These are phyloP conservation scores for Arthrobotrys iridis DNA, from an alignment of 2,329 filamentous ascomycete genomes.

Conservation along the genomic window DNA sequence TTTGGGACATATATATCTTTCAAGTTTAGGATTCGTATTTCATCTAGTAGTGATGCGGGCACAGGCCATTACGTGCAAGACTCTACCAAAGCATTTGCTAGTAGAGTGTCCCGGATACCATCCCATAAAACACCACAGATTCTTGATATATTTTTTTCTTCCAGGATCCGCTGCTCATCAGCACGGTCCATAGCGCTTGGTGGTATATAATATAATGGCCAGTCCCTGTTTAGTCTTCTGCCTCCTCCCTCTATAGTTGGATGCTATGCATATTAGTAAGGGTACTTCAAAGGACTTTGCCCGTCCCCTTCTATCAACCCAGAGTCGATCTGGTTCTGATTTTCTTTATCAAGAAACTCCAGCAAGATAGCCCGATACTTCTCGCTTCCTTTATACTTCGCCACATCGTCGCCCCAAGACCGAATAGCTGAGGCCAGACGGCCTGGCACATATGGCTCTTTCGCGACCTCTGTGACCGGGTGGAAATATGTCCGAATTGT, in stretches of 20 bases:
- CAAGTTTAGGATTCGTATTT: too few relatives aligned
- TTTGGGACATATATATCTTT: too few relatives aligned
- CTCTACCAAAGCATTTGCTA: too few relatives aligned
- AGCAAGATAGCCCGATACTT: constrained; percentile 77
- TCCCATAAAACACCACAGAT: too few relatives aligned
- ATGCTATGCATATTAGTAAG: constrained; percentile 9
- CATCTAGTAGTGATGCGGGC: too few relatives aligned
- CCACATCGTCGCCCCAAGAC: constrained; percentile 83
- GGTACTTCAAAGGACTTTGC: constrained; percentile 65
- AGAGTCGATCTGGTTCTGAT: constrained; percentile 75
- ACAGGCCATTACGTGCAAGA: too few relatives aligned
- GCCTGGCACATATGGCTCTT: constrained; percentile 80
- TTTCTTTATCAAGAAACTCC: constrained; percentile 78
- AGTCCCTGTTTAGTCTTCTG: too few relatives aligned
- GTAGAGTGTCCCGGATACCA: too few relatives aligned
- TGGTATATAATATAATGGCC: too few relatives aligned
- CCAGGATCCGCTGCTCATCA: too few relatives aligned
- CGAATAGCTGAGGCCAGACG: constrained; percentile 79
- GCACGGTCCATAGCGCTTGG: too few relatives aligned
- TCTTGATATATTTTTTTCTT: too few relatives aligned
- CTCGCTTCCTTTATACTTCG: constrained; percentile 79
- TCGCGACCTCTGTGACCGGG: constrained; percentile 73
- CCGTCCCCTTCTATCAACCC: constrained; percentile 69
- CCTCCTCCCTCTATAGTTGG: neutral
- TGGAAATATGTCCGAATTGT: constrained; percentile 84